Base-by-base conservation (phyloP, 495 filamentous ascomycete species). In the Aspergillus steynii region DNA sequence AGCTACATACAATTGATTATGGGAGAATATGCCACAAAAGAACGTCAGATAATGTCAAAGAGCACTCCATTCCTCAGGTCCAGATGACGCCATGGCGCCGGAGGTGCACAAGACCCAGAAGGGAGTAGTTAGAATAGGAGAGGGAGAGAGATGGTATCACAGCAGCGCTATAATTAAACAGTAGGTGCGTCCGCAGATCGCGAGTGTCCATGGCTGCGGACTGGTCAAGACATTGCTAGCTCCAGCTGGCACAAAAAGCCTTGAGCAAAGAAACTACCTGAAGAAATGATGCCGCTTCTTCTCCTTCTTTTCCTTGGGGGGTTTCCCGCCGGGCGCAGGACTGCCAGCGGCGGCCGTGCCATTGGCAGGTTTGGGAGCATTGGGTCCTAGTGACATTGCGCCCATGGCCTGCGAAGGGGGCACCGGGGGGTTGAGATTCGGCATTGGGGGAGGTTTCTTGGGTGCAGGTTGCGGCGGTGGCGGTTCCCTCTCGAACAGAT, bases 401-500 rank as follows among this genome's bases (percentile, higher is more conserved):
- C 71, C 80, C 80, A 91, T 83, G 7, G 76, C 74, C 34, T 80
- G 81, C 5, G 83, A 81, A 25, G 86, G 87, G n/a, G 85, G 82
- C 34, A 74, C 70, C 3, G 76, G 71, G 1, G 66, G 67, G 50
- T 70, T 68, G 48, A 74, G 69, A 45, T 65, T 61, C 66, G 50
- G 69, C 28, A 45, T 37, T 31, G 56, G 56, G 29, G 74, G 61
- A 61, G 70, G 62, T 61, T 71, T 75, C 77, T 76, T 71, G 63
- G 61, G 71, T 12, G 67, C 68, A 20, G 74, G 76, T 29, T 71
- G 66, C 20, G 78, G 65, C 5, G 85, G 72, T 10, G 82, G 82
- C 1, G 84, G 77, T 9, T 92, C 87, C n/a, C 82, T 80, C 71
- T 96, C 93, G 66, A 95, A 95, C 1, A 99, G 77, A 77, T 96